Percentiles rank a stretch among this genome's conserved stretches.
phyloP scores from a whole-genome alignment of 305 asterid genomes.

The Fraxinus platypoda region DNA sequence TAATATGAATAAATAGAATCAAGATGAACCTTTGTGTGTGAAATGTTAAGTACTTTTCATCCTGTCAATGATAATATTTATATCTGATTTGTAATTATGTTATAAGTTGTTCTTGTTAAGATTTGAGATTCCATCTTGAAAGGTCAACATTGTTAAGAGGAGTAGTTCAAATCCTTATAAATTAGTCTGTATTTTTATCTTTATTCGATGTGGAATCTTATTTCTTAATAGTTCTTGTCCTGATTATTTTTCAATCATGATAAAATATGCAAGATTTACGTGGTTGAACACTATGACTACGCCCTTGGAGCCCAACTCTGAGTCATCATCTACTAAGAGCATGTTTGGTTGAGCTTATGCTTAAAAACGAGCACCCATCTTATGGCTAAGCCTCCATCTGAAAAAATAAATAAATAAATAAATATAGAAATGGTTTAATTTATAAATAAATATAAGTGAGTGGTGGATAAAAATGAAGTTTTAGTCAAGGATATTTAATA shows the following conservation, averaged over 20 bases:
- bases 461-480: not conserved
- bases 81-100: not conserved
- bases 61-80: not conserved
- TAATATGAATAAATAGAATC: not conserved
- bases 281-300: not conserved
- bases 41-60: not conserved
- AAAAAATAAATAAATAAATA: not conserved
- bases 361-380: not conserved
- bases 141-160: no score
- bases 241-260: not conserved
- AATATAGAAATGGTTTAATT: no score
- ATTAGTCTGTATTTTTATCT: no score
- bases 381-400: not conserved
- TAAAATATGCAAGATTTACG: not conserved
- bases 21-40: not conserved
- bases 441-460: not conserved
- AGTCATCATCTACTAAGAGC: not conserved
- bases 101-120: not conserved
- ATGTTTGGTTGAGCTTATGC: not conserved
- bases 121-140: no score
- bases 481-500: not conserved
- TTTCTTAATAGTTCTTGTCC: not conserved
- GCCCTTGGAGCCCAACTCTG: not conserved
- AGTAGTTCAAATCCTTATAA: no score
- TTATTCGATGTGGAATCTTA: no score